Base-by-base conservation (phyloP, 2,329 filamentous ascomycete species). In the Penicillium corylophilum region DNA sequence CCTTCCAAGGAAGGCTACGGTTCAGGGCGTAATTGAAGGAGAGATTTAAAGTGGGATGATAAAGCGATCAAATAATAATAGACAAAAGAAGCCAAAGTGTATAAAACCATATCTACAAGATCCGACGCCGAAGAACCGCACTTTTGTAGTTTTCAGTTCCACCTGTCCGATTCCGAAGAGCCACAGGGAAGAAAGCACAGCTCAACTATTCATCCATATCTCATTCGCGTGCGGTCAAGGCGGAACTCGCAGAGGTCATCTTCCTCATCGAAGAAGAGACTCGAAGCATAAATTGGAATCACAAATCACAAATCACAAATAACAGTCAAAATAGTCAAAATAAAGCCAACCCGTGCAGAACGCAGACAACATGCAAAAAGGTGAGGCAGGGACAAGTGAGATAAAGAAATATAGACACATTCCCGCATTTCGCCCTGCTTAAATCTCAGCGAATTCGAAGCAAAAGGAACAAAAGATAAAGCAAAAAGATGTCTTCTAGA, bases 31-130 rank as follows among this genome's bases (percentile, higher is more conserved):
- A 28, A 9, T 8, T 28, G 9, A 28, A 28, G 26, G 8, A 38
- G 16, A 20, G 16, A 20, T 10, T 20, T 9, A 38, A 38, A 36
- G 20, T 41, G 12, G 22, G 8, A 23, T 23, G 12, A 10, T 18
- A 26, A 54, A 57, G 35, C 35, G 38, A 48, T 46, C 41, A 48
- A 48, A 29, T 54, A 55, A 23, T 44, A 39, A 51, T 51, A 51
- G 38, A 48, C 55, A 56, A 50, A 54, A 63, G 42, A 55, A 60
- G 48, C 45, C 50, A 56, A 56, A 51, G 47, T 56, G 44, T 59
- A 54, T 58, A 57, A 52, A 54, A 48, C 48, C 64, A 61, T 68
- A 67, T 68, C 56, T 64, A 57, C 56, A 60, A 49, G 44, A 61
- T 53, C 48, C 44, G 44, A 61, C 60, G 60, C 59, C 60, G 22